Base-by-base conservation (phyloP, 495 filamentous ascomycete species). In the Aspergillus homomorphus region DNA sequence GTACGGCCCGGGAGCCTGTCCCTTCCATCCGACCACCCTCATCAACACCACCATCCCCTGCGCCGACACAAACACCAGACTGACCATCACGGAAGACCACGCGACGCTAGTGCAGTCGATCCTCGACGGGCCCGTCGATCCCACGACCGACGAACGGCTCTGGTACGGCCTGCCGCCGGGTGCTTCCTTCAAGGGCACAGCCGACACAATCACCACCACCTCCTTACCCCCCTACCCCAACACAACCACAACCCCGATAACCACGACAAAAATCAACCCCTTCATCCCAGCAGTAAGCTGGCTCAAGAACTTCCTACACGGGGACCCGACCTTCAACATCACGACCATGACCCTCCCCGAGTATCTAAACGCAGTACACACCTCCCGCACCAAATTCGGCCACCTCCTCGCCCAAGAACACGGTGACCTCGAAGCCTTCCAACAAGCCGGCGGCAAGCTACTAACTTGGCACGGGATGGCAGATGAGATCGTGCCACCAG, bases 271-370 rank as follows among this genome's bases (percentile, higher is more conserved):
- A 16, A 43, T 21, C 6, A 21, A 24, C 7, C 58, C 58, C 33
- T 60, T 60, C 42, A n/a, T 22, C 23, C 24, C 53, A 3, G 22
- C 53, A 9, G 38, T 20, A n/a, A 42, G 24, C n/a, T 57, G 54
- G 54, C 30, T 75, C 53, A 66, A 63, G 45, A 78, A 76, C 60
- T 78, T 72, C 4, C 63, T 82, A 45, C 72, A 74, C 53, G 28
- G 48, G 3, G 67, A 78, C 43, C 66, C 78, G 0, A 62, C 54
- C 22, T 82, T 73, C 71, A 56, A 77, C 42, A 56, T 72, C 4
- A 18, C 60, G 2, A 64, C 60, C 10, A 53, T 76, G 22, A 68
- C 56, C 49, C 22, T 56, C 5, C 43, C 58, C 18, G 69, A 73
- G 38, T 66, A 61, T n/a, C 53, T 60, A 10, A 45, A 53, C 5